Base-by-base conservation (phyloP, 345 rosid species). In the Isatis tinctoria region DNA sequence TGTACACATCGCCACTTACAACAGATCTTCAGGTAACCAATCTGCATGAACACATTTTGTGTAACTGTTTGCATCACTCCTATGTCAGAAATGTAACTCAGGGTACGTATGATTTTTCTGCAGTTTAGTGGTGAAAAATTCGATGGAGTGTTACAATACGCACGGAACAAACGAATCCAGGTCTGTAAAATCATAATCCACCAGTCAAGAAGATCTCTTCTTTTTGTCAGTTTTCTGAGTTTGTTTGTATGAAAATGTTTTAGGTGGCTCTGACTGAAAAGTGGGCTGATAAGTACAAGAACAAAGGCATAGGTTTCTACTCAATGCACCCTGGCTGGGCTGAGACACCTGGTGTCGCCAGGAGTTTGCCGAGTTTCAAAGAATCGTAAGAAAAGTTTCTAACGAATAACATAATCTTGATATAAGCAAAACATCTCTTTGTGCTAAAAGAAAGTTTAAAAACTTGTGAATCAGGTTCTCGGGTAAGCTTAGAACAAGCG, bases 321-420 rank as follows among this genome's bases (percentile, higher is more conserved):
- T 57, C 97, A 0, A 91, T 94, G 98, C 97, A 91, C 74, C 98
- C 98, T 4, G 97, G 96, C 11, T 94, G 96, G 98, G 97, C 89
- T 52, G 88, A 82, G 81, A 94, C 96, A 4, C 96, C 97, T 0
- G 97, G 97, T 65, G 87, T 88, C 5, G 85, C 98, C 56, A 85
- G 56, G 36, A 91, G 91, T 72, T 65, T 94, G 59, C 95, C 96
- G 16, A 66, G 69, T 78, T 91, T 94, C 74, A 79, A 27, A 32
- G 33, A 86, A 75, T 44, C 60, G 98, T 91, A 76, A 74, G 82
- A 40, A 56, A 37, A 4, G 14, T 54, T 64, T 2, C 47, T 8
- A 17, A 14, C 16, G 41, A 6, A 35, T 0, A 67, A 20, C 62
- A 43, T 17, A 3, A 17, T 12, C 49, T 41, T 48, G 56, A 6